Evolutionary conservation across 805 yeast genomes (phyloP).

Genomic region (Candida oleophila): DNA sequence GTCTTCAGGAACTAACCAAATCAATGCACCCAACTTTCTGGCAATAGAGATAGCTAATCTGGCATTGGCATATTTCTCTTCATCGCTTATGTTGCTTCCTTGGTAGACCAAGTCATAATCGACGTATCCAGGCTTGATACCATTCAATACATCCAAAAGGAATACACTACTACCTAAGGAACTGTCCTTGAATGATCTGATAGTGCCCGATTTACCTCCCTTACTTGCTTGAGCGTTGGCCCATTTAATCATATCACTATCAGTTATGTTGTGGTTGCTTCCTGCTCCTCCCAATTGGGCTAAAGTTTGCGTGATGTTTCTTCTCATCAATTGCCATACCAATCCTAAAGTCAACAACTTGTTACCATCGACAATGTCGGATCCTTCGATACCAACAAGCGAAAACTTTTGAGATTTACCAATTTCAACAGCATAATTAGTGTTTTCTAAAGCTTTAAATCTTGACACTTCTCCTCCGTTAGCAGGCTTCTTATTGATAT

Average conservation of each 20-base stretch:
- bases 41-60: constrained; percentile 97
- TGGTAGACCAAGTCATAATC: constrained; percentile 88
- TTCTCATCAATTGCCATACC: constrained; percentile 98
- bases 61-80: constrained; percentile 90
- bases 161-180: constrained; percentile 75
- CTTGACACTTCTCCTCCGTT: constrained; percentile 75
- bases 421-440: constrained; percentile 96
- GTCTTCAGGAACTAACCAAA: constrained; percentile 99
- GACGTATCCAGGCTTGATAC: constrained; percentile 95
- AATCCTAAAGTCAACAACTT: constrained; percentile 85
- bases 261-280: constrained; percentile 60
- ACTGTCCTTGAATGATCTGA: constrained; percentile 85
- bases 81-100: constrained; percentile 64
- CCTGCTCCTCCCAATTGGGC: constrained; percentile 70
- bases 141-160: constrained; percentile 86
- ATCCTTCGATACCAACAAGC: constrained; percentile 96
- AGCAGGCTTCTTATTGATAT: constrained; percentile 81
- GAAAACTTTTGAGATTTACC: constrained; percentile 93
- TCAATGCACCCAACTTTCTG: constrained; percentile 94
- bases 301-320: constrained; percentile 86
- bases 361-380: constrained; percentile 93
- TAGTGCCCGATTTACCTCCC: constrained; percentile 73
- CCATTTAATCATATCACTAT: constrained; percentile 88
- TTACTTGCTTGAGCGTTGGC: constrained; percentile 82
- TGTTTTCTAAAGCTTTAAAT: constrained; percentile 94